Base-by-base conservation (phyloP, 495 filamentous ascomycete genomes). In the Penicillium ucsense region DNA sequence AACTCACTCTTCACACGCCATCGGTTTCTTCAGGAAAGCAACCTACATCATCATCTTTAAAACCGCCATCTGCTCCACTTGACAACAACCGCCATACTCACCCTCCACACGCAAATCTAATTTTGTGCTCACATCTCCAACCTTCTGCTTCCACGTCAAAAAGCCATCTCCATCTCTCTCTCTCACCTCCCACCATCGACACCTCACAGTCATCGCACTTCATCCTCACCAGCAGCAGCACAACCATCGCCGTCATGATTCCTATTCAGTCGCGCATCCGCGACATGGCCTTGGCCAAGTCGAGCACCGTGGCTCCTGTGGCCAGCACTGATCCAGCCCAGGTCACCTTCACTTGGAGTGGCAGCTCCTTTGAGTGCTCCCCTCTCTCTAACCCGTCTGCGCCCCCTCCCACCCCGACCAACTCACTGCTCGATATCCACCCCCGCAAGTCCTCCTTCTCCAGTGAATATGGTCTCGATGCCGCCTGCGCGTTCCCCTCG, bases 401-500 rank as follows among this genome's bases (percentile, higher is more conserved):
- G 3, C 70, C 68, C 12, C 68, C 70, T 12, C 67, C 67, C 27
- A 64, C 68, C 5, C 67, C 65, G 12, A 62, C 44, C 51, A 62
- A 72, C 56, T 58, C 61, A 35, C 56, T 73, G 8, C 60, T 65
- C 43, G 70, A 74, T 45, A 71, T 74, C 56, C 60, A 59, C 30
- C 70, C 70, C 9, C 68, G 68, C 62, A 74, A 74, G 47, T 68
- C 66, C 9, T 72, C 68, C 20, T 74, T 73, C 59, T 70, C 68
- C 31, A 69, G 54, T 38, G 56, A 63, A 35, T 64, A 65, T 47
- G 66, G 60, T 1, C 61, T 67, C 61, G 70, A 62, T 49, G 67
- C 68, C 28, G 65, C 73, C 20, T 78, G 74, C 52, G 75, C 75
- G 7, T 78, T 70, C 46, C 75, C 75, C 27, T 75, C 72, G 28